Conservation (phyloP, 306 rosid species). For the Prunus salicina region DNA sequence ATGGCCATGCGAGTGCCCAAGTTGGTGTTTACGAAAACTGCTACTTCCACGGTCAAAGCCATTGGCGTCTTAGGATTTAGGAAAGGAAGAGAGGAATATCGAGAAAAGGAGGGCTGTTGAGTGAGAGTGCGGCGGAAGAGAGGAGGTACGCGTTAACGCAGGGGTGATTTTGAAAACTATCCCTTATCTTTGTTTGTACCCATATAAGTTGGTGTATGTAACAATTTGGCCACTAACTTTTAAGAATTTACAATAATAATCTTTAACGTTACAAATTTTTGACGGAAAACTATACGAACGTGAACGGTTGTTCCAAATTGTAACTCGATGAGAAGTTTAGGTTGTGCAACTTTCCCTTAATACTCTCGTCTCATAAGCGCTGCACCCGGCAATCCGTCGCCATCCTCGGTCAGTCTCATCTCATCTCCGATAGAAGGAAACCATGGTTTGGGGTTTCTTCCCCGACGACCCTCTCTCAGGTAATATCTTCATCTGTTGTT, state of each 20-base stretch:
- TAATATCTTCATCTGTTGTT: background rate
- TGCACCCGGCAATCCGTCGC: background rate
- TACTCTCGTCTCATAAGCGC: background rate
- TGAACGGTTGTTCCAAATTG: too few species aligned
- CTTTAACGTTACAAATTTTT: too few species aligned
- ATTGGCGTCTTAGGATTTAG: background rate
- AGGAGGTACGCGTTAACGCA: too few species aligned
- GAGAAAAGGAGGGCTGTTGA: background rate
- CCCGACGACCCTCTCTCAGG: conserved; percentile 75
- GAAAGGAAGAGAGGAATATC: background rate
- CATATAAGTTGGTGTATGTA: too few species aligned
- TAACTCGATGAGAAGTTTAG: too few species aligned
- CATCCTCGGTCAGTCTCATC: background rate
- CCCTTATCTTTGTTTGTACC: too few species aligned
- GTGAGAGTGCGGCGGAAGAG: too few species aligned
- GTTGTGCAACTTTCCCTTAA: too few species aligned
- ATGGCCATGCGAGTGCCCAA: conserved; percentile 69
- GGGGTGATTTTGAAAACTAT: too few species aligned
- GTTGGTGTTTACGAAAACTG: conserved; percentile 63
- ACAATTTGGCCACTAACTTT: too few species aligned
- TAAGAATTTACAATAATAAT: too few species aligned
- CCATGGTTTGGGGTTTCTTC: conserved; percentile 86
- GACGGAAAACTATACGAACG: too few species aligned
- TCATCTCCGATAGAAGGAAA: background rate
- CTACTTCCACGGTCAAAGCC: conserved; percentile 25